phyloP scores from a whole-genome alignment of 495 filamentous ascomycete species.

The Talaromyces thailandensis region DNA sequence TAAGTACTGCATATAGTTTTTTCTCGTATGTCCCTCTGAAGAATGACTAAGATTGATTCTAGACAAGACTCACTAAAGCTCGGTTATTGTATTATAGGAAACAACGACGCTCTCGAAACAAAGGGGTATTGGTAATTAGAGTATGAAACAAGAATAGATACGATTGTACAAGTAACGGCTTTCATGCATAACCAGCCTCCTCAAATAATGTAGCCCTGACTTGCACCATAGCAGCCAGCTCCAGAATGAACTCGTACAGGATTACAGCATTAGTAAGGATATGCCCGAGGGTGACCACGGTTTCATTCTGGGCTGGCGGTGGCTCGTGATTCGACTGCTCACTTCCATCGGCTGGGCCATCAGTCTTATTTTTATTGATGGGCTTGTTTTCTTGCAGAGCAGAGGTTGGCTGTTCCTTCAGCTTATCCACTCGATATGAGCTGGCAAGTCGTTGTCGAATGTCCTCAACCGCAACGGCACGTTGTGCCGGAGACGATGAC shows the following conservation, averaged over 20 bases:
- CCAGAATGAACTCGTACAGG: conserved; percentile 72
- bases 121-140: not conserved
- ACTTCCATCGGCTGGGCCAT: conserved; percentile 28
- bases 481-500: conserved; percentile 21
- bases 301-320: conserved; percentile 14
- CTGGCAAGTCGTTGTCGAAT: conserved; percentile 28
- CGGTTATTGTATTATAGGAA: not conserved
- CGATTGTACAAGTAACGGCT: not conserved
- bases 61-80: not conserved
- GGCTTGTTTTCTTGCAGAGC: conserved; percentile 18
- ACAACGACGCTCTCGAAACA: not conserved
- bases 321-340: conserved; percentile 20
- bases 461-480: conserved; percentile 21
- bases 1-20: not conserved
- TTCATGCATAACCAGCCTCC: conserved; percentile 49
- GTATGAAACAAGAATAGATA: not conserved
- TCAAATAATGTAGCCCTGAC: conserved; percentile 77
- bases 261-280: conserved; percentile 63
- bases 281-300: conserved; percentile 63
- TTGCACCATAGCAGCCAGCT: conserved; percentile 80
- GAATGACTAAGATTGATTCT: not conserved
- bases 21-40: not conserved
- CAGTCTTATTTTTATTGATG: conserved; percentile 15
- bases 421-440: conserved; percentile 20
- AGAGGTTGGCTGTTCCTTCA: conserved; percentile 7